A percentile compares a stretch with the other conserved stretches of the same genome.
These are phyloP conservation scores for Perkinsela sp. DNA, from an alignment of 208 protist genomes.

Conservation along the genomic window DNA sequence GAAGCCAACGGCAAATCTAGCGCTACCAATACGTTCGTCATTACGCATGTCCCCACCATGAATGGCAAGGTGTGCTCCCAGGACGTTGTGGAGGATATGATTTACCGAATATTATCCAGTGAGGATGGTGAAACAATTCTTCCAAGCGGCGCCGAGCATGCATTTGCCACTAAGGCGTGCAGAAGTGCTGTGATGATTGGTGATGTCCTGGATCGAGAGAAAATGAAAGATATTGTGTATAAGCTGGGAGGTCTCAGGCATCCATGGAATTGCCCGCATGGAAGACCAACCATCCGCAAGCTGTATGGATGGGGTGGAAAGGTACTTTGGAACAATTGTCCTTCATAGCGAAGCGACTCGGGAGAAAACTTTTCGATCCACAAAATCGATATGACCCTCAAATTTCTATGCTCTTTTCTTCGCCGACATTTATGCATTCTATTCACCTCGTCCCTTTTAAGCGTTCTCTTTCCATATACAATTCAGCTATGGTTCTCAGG, in stretches of 20 bases:
- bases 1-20: constrained; percentile 10
- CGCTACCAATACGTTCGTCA: constrained; percentile 29
- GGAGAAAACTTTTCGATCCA: no score
- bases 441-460: neutral
- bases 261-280: constrained; percentile 79
- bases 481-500: neutral
- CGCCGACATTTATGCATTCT: no score
- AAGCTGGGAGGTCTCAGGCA: constrained; percentile 37
- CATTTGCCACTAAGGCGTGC: constrained; percentile 67
- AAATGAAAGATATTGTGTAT: constrained; percentile 40
- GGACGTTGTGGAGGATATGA: constrained; percentile 50
- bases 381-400: no score
- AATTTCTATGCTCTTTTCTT: no score
- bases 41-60: constrained; percentile 29
- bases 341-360: no score
- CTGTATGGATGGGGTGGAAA: neutral
- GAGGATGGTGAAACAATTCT: constrained; percentile 16
- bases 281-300: constrained; percentile 46
- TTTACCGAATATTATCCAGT: constrained; percentile 35
- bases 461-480: neutral
- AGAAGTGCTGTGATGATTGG: constrained; percentile 73
- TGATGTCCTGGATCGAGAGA: constrained; percentile 19
- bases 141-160: constrained; percentile 43
- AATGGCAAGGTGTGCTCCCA: constrained; percentile 48
- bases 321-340: neutral